phyloP scores from a whole-genome alignment of 441 rosid genomes.

The Populus trichocarpa region DNA sequence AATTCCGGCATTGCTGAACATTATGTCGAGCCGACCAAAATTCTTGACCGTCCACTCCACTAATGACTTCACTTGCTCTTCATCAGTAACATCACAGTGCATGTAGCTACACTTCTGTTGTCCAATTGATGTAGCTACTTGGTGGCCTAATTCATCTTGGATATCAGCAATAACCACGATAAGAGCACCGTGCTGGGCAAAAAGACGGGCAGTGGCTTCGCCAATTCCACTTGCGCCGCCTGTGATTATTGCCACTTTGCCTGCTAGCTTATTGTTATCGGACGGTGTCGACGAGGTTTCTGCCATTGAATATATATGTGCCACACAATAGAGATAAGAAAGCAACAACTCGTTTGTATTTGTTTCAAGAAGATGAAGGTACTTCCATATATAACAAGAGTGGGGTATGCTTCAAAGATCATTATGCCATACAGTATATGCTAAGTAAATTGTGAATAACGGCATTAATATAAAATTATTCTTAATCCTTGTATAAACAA shows the following conservation, averaged over 20 bases:
- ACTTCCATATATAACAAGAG: background rate
- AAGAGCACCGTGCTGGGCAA: constrained; percentile 31
- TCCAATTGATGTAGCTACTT: constrained; percentile 36
- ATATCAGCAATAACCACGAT: constrained; percentile 41
- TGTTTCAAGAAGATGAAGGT: background rate
- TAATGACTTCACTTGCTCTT: constrained; percentile 32
- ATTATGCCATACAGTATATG: background rate
- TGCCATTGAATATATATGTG: background rate
- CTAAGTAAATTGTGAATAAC: background rate
- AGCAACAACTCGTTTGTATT: background rate
- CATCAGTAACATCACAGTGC: constrained; percentile 43
- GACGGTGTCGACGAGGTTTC: background rate
- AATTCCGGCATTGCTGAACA: constrained; percentile 49
- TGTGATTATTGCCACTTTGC: constrained; percentile 43
- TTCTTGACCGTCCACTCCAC: constrained; percentile 26
- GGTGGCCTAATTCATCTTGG: constrained; percentile 31
- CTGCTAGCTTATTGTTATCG: constrained; percentile 1
- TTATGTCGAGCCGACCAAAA: constrained; percentile 35
- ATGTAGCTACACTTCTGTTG: constrained; percentile 14
- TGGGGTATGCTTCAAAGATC: background rate
- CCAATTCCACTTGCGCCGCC: constrained; percentile 51
- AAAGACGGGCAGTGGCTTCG: constrained; percentile 37
- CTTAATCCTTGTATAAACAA: too few species aligned
- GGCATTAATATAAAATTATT: too few species aligned
- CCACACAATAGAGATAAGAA: background rate